Evolutionary conservation across 1,139 yeast genomes (phyloP).

Genomic region (Nakaseomyces glabratus): DNA sequence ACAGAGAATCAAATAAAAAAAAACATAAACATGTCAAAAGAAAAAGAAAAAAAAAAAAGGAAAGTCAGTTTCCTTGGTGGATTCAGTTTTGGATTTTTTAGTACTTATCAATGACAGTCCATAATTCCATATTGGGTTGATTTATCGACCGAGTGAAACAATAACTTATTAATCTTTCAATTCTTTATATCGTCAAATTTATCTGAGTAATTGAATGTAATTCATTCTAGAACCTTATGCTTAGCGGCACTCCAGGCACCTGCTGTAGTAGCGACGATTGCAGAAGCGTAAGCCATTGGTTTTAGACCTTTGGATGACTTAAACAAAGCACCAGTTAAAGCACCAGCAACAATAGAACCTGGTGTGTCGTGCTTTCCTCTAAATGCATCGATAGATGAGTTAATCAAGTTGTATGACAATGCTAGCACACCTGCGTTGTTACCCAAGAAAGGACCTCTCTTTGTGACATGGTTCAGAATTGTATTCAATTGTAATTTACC

Average conservation of each 20-base stretch:
- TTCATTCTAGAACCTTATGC: constrained; percentile 12
- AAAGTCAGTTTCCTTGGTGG: too few species aligned
- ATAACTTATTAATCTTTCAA: too few species aligned
- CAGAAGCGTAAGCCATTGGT: constrained; percentile 85
- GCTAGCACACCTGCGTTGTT: constrained; percentile 94
- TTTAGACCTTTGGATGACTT: constrained; percentile 75
- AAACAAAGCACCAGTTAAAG: constrained; percentile 84
- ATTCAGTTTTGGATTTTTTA: too few species aligned
- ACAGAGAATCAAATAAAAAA: too few species aligned
- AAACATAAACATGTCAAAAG: too few species aligned
- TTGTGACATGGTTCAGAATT: constrained; percentile 80
- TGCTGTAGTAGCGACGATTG: constrained; percentile 79
- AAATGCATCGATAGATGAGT: constrained; percentile 64
- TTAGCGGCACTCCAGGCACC: constrained; percentile 89
- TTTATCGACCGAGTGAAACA: too few species aligned
- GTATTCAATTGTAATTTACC: constrained; percentile 76
- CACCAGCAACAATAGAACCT: constrained; percentile 85
- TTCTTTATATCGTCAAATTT: too few species aligned
- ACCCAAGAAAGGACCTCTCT: constrained; percentile 92
- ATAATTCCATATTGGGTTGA: too few species aligned
- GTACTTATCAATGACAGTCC: too few species aligned
- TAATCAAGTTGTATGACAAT: constrained; percentile 73
- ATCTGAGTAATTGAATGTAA: too few species aligned
- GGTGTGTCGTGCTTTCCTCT: constrained; percentile 84
- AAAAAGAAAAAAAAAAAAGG: too few species aligned